Evolutionary conservation across 495 filamentous ascomycete genomes (phyloP).

Genomic region (Margaritispora aquatica): DNA sequence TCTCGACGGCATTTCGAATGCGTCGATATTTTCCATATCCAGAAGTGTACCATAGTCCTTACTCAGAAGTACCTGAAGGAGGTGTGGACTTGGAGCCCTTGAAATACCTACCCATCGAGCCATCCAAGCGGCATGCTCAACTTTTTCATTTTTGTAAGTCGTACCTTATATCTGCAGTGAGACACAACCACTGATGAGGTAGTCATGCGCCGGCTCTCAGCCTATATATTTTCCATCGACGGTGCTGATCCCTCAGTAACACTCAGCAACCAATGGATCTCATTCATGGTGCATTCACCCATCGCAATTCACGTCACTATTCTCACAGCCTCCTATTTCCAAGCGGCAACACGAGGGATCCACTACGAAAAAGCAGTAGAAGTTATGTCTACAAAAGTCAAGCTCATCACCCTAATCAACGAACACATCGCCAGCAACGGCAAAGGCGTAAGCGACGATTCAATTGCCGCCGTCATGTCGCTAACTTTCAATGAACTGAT

Average conservation of each 20-base stretch:
- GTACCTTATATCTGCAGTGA: neutral
- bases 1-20: slow-evolving; percentile 4
- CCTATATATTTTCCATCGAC: slow-evolving; percentile 19
- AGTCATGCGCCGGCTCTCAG: slow-evolving; percentile 10
- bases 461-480: slow-evolving; percentile 31
- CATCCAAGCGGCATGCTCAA: slow-evolving; percentile 14
- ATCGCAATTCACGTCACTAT: slow-evolving; percentile 11
- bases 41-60: neutral
- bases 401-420: slow-evolving; percentile 27
- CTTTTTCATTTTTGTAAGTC: slow-evolving; percentile 20
- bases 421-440: slow-evolving; percentile 27
- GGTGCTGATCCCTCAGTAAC: slow-evolving; percentile 1
- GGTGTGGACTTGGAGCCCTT: slow-evolving; percentile 7
- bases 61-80: slow-evolving; percentile 3
- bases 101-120: slow-evolving; percentile 15
- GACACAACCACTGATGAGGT: neutral
- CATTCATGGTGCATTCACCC: slow-evolving; percentile 17
- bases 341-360: slow-evolving; percentile 5
- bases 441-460: slow-evolving; percentile 28
- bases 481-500: slow-evolving; percentile 31
- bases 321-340: slow-evolving; percentile 16
- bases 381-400: slow-evolving; percentile 7
- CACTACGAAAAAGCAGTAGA: slow-evolving; percentile 16
- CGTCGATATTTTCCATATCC: slow-evolving; percentile 3
- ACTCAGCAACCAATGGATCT: slow-evolving; percentile 10